Evolutionary conservation across 208 protist species (phyloP), one percentile per base, ranked within the genome.

Genomic region (Acanthamoeba healyi): DNA sequence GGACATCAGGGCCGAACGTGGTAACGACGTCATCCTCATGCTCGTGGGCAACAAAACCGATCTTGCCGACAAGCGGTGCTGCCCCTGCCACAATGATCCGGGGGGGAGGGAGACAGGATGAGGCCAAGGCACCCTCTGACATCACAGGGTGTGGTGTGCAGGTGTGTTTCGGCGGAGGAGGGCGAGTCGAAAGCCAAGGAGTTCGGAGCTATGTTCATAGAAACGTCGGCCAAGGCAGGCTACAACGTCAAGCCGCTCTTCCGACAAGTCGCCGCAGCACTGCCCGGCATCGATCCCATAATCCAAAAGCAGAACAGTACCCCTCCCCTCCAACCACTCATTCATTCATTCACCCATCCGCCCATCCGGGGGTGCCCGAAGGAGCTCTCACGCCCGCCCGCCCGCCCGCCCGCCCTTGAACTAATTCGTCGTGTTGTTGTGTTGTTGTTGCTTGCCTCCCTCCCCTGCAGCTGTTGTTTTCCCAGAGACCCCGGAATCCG

Each of bases 31-130:
- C 17, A 97, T 99, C 15, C 96, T 99, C 15, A 97, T 99, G 94
- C 84, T 99, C 10, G 99, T 99, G 6, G 99, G 99, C 36, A 99
- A 99, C 96, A 99, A 99, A 95, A 98, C 97, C 12, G 99, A 99
- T 97, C 95, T 99, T 34, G 95, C 93, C 40, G 98, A 98, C 46
- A 97, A 97, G 93, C 94, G 97, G 95, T 97, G 72, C 40, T 72
- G 32, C 49, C 34, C 7, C 42, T 46, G 70, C 42, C 38, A 12
- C 7, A 88, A 88, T 7, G 97, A 82, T 38, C 38, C 72, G 22
- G 22, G 22, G 19, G 56, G 19, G 15, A 24, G 24, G 56, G 19
- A 63, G 24, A 63, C 56, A 63, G 15, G 19, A 15, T 51, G 32
- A 24, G 15, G n/a, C n/a, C n/a, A n/a, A n/a, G n/a, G n/a, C 36